Percentiles rank a stretch among this genome's conserved stretches.
Evolutionary conservation across 495 filamentous ascomycete species (phyloP).

Genomic region (Darksidea phi): DNA sequence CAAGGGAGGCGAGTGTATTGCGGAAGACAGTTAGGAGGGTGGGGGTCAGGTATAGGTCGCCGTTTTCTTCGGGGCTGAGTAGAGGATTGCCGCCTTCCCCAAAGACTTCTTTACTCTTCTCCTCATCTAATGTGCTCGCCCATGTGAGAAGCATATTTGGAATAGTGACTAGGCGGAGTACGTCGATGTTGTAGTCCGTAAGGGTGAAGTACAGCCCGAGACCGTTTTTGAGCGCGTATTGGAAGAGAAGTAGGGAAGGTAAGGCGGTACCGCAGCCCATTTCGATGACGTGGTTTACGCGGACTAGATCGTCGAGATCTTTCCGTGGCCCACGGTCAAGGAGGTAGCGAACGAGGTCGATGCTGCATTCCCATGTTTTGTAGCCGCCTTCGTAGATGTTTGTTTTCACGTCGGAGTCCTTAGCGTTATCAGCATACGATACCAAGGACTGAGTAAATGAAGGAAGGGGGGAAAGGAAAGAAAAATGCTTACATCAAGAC

Average conservation of each 20-base stretch:
- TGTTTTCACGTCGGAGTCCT: conserved; percentile 72
- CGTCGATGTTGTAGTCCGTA: conserved; percentile 85
- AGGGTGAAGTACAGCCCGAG: conserved; percentile 62
- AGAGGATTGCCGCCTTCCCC: conserved; percentile 30
- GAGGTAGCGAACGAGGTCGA: conserved; percentile 79
- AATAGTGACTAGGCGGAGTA: conserved; percentile 81
- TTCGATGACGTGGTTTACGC: conserved; percentile 68
- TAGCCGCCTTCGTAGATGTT: conserved; percentile 97
- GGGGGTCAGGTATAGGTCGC: conserved; percentile 71
- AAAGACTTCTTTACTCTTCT: conserved; percentile 19
- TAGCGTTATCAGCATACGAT: too few relatives aligned
- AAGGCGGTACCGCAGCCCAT: conserved; percentile 89
- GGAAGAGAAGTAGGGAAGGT: conserved; percentile 75
- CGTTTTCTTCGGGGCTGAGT: conserved; percentile 44
- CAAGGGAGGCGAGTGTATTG: conserved; percentile 52
- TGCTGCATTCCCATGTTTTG: conserved; percentile 95
- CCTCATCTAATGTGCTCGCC: conserved; percentile 53
- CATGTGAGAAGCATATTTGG: conserved; percentile 86
- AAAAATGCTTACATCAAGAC: conserved; percentile 51
- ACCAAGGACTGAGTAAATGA: too few relatives aligned
- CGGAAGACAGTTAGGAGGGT: conserved; percentile 63
- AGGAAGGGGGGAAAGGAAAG: conserved; percentile 37
- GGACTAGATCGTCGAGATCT: conserved; percentile 41
- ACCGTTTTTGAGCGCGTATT: conserved; percentile 57
- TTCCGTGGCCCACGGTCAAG: conserved; percentile 42